Conservation (phyloP, 164 flowering plant species). For the grape (Vitis vinifera) region ASM3070453v1 NC_081818.1:26338501-26339000, state of each 20-base stretch:
- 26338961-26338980: too few species aligned
- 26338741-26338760: constrained; percentile 69
- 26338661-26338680: constrained; percentile 38
- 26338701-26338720: too few species aligned
- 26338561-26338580: not conserved
- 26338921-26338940: too few species aligned
- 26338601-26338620: constrained; percentile 62
- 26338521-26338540: too few species aligned
- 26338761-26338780: constrained; percentile 67
- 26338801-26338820: constrained; percentile 63
- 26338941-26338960: not conserved
- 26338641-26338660: constrained; percentile 60
- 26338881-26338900: constrained; percentile 37
- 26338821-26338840: constrained; percentile 70
- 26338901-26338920: too few species aligned
- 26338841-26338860: constrained; percentile 40
- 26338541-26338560: too few species aligned
- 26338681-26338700: not conserved
- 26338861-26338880: constrained; percentile 40
- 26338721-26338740: not conserved
- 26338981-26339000: constrained; percentile 20
- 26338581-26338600: constrained; percentile 28
- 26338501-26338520: too few species aligned
- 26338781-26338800: constrained; percentile 49
- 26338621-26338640: constrained; percentile 55